These are phyloP conservation scores for Penstemon davidsonii DNA, from an alignment of 257 asterid species.

Conservation along the genomic window DNA sequence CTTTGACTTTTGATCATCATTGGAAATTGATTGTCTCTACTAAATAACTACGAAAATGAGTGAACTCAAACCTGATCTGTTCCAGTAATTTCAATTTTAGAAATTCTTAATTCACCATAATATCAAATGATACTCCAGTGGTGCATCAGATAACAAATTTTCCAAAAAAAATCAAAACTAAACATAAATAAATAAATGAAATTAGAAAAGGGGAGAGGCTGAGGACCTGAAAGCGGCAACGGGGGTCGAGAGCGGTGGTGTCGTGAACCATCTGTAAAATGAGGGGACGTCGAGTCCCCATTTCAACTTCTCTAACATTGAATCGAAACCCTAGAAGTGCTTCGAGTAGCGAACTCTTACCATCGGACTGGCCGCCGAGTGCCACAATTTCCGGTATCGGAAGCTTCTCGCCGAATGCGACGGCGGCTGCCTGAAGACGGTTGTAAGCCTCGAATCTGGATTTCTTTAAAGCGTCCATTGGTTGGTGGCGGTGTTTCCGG, in stretches of 20 bases:
- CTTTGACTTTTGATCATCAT: not conserved
- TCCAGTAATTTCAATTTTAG: too few species aligned
- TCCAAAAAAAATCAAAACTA: not conserved
- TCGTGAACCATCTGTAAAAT: constrained; percentile 92
- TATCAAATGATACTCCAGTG: not conserved
- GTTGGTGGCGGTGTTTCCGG: constrained; percentile 40
- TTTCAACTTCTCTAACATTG: constrained; percentile 94
- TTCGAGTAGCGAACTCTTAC: constrained; percentile 96
- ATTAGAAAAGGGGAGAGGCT: not conserved
- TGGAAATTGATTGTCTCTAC: not conserved
- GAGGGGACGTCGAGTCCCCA: constrained; percentile 98
- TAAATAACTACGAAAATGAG: not conserved
- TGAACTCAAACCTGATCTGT: too few species aligned
- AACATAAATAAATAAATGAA: not conserved
- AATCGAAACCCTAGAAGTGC: constrained; percentile 92
- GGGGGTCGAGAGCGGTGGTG: constrained; percentile 69
- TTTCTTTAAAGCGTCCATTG: constrained; percentile 45
- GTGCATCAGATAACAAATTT: not conserved
- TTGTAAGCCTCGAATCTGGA: constrained; percentile 91
- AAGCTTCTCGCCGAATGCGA: constrained; percentile 91
- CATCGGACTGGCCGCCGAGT: constrained; percentile 96
- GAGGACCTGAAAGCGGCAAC: constrained; percentile 91
- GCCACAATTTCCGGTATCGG: constrained; percentile 96
- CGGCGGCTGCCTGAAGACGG: constrained; percentile 92
- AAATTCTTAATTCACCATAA: not conserved